These are phyloP conservation scores for Saccharomycopsis fermentans DNA, from an alignment of 805 yeast species.

Conservation along the genomic window DNA sequence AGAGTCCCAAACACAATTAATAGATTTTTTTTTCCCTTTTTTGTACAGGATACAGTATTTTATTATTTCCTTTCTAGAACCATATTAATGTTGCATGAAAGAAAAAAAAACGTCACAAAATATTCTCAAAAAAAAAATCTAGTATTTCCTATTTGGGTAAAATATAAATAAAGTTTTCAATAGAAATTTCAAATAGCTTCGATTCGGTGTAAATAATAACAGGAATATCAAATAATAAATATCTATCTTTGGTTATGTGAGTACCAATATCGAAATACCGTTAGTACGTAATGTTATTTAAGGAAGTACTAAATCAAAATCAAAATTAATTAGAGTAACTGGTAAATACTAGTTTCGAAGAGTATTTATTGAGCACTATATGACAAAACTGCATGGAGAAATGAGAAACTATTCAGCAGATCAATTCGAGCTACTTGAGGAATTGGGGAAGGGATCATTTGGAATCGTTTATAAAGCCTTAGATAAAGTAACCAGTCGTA, in stretches of 20 bases:
- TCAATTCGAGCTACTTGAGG: slow-evolving; percentile 38
- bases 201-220: not conserved
- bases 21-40: not conserved
- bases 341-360: too few species aligned
- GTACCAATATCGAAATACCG: too few species aligned
- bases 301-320: not conserved
- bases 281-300: too few species aligned
- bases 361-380: too few species aligned
- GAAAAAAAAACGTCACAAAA: not conserved
- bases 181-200: not conserved
- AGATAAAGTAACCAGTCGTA: slow-evolving; percentile 30
- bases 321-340: not conserved
- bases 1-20: not conserved
- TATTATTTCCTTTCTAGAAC: not conserved
- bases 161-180: not conserved
- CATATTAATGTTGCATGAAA: not conserved
- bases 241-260: too few species aligned
- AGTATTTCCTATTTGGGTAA: not conserved
- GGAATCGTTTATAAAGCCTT: slow-evolving; percentile 65
- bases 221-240: too few species aligned
- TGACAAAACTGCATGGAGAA: not conserved
- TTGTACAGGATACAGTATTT: not conserved
- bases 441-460: slow-evolving; percentile 71
- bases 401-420: slow-evolving; percentile 26
- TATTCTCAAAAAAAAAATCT: not conserved